Conservation (phyloP, 2,329 filamentous ascomycete genomes). For the Alternaria novae-zelandiae region DNA sequence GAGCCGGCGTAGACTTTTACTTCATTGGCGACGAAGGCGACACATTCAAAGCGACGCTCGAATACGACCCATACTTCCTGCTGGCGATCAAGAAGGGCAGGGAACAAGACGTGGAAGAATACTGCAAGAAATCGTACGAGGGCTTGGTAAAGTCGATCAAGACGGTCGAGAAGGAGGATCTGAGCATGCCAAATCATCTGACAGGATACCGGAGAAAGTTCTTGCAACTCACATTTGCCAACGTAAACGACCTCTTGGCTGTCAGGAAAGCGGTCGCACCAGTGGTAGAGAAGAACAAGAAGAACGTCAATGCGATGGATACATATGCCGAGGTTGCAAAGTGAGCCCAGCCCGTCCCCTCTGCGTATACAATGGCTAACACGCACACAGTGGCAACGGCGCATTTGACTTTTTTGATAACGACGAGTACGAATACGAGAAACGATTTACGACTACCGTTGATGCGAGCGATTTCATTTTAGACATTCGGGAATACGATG, state of each 20-base stretch:
- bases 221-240: conserved; percentile 83
- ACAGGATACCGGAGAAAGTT: conserved; percentile 90
- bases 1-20: conserved; percentile 93
- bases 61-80: conserved; percentile 96
- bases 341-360: conserved; percentile 58
- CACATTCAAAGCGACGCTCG: conserved; percentile 94
- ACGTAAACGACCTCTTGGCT: conserved; percentile 84
- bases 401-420: conserved; percentile 92
- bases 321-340: conserved; percentile 95
- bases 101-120: conserved; percentile 95
- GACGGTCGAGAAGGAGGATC: conserved; percentile 87
- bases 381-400: conserved; percentile 66
- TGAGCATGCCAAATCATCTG: conserved; percentile 94
- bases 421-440: conserved; percentile 81
- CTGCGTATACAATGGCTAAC: conserved; percentile 19
- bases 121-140: conserved; percentile 79
- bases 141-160: conserved; percentile 81
- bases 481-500: conserved; percentile 98
- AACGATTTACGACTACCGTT: conserved; percentile 76
- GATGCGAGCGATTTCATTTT: conserved; percentile 97
- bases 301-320: conserved; percentile 95
- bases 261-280: conserved; percentile 85
- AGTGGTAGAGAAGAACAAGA: conserved; percentile 94
- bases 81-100: conserved; percentile 86
- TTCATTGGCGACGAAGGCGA: conserved; percentile 79